Evolutionary conservation across 1,284 basidiomycete genomes (phyloP).

Genomic region (Phellopilus nigrolimitatus): DNA sequence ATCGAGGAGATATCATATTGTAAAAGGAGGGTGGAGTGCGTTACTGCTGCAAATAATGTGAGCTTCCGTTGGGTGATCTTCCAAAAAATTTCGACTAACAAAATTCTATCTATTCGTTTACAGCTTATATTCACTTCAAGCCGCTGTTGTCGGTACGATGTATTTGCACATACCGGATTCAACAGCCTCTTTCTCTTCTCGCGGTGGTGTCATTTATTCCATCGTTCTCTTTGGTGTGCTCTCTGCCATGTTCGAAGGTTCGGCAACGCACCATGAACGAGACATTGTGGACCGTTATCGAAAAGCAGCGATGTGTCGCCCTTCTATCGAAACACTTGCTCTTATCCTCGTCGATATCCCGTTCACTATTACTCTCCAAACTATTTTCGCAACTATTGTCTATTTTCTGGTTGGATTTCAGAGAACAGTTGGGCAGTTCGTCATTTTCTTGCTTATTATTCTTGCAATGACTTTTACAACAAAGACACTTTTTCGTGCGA

Average conservation of each 20-base stretch:
- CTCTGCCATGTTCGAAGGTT: slow-evolving; percentile 40
- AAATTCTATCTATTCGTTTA: not conserved
- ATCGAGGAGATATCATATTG: slow-evolving; percentile 32
- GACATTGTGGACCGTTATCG: slow-evolving; percentile 35
- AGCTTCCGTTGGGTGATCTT: not conserved
- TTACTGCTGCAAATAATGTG: slow-evolving; percentile 15
- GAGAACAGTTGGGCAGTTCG: slow-evolving; percentile 26
- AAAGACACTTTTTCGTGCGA: slow-evolving; percentile 55
- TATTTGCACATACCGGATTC: slow-evolving; percentile 38
- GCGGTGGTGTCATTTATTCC: slow-evolving; percentile 45
- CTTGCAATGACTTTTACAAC: slow-evolving; percentile 42
- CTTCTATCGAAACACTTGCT: slow-evolving; percentile 31
- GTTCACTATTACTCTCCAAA: slow-evolving; percentile 29
- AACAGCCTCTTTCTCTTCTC: slow-evolving; percentile 41
- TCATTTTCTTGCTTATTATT: slow-evolving; percentile 29
- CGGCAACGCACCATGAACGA: slow-evolving; percentile 38
- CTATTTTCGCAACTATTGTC: slow-evolving; percentile 31
- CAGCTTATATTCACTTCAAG: slow-evolving; percentile 26
- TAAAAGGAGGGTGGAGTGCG: slow-evolving; percentile 31
- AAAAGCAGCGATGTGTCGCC: slow-evolving; percentile 24
- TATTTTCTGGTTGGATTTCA: slow-evolving; percentile 35
- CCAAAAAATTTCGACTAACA: no score
- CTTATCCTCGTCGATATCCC: slow-evolving; percentile 38
- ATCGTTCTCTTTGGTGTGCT: slow-evolving; percentile 40
- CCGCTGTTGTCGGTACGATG: slow-evolving; percentile 39